Conservation (phyloP, 345 rosid genomes). For the Durio zibethinus region DNA sequence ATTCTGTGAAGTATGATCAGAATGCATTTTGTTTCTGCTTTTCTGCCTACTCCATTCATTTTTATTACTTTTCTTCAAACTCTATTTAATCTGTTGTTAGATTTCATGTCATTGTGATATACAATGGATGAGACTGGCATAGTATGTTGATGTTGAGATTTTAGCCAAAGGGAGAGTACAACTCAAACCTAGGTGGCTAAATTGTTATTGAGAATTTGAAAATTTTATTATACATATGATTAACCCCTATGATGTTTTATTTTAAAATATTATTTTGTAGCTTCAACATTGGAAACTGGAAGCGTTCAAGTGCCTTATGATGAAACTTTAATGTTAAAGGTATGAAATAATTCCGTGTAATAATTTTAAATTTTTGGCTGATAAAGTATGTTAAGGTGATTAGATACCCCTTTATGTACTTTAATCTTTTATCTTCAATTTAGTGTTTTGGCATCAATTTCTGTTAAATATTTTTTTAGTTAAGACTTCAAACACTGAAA, state of each 20-base stretch:
- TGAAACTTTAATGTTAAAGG: slow-evolving; percentile 61
- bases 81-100: not conserved
- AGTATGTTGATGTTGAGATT: not conserved
- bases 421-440: not conserved
- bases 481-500: not conserved
- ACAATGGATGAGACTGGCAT: not conserved
- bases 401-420: not conserved
- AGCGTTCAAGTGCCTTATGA: slow-evolving; percentile 37
- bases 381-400: not conserved
- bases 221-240: not conserved
- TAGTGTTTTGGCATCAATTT: slow-evolving; percentile 3
- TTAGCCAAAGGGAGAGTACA: not conserved
- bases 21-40: not conserved
- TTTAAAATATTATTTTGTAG: slow-evolving; percentile 34
- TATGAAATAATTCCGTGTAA: slow-evolving; percentile 18
- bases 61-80: not conserved
- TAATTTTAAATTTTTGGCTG: not conserved
- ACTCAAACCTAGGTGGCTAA: not conserved
- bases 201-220: not conserved
- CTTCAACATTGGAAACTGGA: slow-evolving; percentile 51
- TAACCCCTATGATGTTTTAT: not conserved
- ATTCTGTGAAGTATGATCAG: not conserved
- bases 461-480: slow-evolving; percentile 3
- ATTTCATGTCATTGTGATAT: not conserved
- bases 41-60: not conserved